Evolutionary conservation across 2,329 filamentous ascomycete species (phyloP).

Genomic region (Hypoxylon sp.): DNA sequence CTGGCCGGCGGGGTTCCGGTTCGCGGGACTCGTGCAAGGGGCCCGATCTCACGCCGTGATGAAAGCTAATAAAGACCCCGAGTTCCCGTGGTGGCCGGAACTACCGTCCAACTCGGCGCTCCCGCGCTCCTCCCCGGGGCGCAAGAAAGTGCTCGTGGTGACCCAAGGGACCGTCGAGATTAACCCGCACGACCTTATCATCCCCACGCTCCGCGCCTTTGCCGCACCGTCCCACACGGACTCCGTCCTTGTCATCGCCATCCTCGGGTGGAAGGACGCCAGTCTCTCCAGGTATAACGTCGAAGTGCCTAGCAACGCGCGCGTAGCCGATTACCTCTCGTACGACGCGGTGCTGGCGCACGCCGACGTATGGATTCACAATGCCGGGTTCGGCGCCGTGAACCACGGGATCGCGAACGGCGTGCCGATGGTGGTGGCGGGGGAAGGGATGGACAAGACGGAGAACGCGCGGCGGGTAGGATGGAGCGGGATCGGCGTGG

Average conservation of each 20-base stretch:
- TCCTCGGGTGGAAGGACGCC: conserved; percentile 53
- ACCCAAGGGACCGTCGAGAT: conserved; percentile 57
- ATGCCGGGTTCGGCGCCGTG: conserved; percentile 57
- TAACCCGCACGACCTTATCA: conserved; percentile 53
- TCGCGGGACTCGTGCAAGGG: conserved; percentile 53
- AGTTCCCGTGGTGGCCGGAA: conserved; percentile 53
- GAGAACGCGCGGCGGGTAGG: conserved; percentile 54
- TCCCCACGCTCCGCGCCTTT: conserved; percentile 54
- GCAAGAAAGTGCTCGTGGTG: conserved; percentile 53
- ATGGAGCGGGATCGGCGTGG: conserved; percentile 52
- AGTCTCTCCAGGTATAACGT: conserved; percentile 34
- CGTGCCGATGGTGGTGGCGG: conserved; percentile 56
- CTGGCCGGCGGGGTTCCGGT: conserved; percentile 52
- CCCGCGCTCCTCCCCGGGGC: conserved; percentile 13
- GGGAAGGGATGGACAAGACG: conserved; percentile 57
- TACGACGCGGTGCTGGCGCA: conserved; percentile 55
- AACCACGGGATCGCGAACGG: conserved; percentile 56
- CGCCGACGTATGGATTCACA: conserved; percentile 55
- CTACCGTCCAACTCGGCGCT: conserved; percentile 46
- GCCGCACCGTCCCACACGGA: conserved; percentile 24
- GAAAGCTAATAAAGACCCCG: conserved; percentile 27
- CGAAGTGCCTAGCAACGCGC: conserved; percentile 48
- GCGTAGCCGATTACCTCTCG: conserved; percentile 53
- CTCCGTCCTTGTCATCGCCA: conserved; percentile 52
- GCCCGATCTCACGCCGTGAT: no score